Percentiles rank a stretch among this genome's conserved stretches.
These are phyloP conservation scores for Neurospora hispaniola DNA, from an alignment of 495 filamentous ascomycete genomes.

Conservation along the genomic window DNA sequence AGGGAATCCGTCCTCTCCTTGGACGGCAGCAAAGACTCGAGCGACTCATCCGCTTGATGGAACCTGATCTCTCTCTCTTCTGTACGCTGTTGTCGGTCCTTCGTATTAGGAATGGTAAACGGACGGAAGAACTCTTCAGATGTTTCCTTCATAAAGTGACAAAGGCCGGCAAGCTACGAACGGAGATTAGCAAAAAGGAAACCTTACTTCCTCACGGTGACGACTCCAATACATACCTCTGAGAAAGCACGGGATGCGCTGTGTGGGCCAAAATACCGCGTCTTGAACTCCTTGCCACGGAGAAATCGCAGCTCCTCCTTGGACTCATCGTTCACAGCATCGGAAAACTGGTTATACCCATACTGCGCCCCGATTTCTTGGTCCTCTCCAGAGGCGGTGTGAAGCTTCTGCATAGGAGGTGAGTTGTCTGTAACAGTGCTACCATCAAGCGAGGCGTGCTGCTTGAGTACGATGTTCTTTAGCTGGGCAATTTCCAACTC, in stretches of 20 bases:
- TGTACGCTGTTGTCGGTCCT: conserved; percentile 24
- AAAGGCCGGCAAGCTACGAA: conserved; percentile 32
- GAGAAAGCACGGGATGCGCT: conserved; percentile 34
- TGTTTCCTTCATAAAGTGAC: conserved; percentile 36
- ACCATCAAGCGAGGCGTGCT: conserved; percentile 22
- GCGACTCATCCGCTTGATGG: conserved; percentile 17
- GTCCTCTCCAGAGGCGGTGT: conserved; percentile 7
- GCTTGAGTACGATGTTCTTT: conserved; percentile 29
- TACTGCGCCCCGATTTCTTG: conserved; percentile 10
- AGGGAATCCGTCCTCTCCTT: conserved; percentile 27
- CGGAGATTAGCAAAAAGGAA: conserved; percentile 1
- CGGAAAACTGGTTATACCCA: conserved; percentile 12
- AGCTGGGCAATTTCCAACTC: conserved; percentile 41
- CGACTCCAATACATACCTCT: conserved; percentile 15
- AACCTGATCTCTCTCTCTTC: conserved; percentile 26
- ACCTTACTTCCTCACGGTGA: not conserved
- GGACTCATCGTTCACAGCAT: conserved; percentile 2
- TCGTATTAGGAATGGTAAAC: conserved; percentile 22
- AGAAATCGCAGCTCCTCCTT: conserved; percentile 28
- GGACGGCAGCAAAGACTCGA: conserved; percentile 31
- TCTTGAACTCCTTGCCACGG: conserved; percentile 33
- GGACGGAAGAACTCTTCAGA: conserved; percentile 33
- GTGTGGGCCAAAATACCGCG: conserved; percentile 38
- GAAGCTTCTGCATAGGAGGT: conserved; percentile 6
- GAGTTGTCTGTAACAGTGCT: conserved; percentile 26